Base-by-base conservation (phyloP, 805 yeast species). In the Kodamaea lidongshanica region DNA sequence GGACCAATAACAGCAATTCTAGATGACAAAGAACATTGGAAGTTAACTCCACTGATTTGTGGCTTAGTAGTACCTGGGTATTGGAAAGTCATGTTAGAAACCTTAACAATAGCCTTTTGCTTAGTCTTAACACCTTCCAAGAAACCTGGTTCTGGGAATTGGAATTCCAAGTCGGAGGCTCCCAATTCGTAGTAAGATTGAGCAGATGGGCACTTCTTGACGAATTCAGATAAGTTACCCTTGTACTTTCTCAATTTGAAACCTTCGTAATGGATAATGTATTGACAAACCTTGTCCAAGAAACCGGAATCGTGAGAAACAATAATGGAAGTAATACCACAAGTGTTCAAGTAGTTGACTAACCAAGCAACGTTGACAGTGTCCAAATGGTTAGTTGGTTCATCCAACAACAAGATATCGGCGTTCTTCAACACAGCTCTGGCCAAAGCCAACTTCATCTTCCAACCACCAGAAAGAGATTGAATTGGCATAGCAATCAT, bases 1-100 rank as follows among this genome's bases (percentile, higher is more conserved):
- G 98, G 98, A 70, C 98, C 98, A 74, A 92, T 89, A 65, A 92
- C 97, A 53, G 98, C 98, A 84, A 92, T 92, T 82, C 98, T 89
- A 27, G 98, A 89, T 42, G 97, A 89, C 61, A 92, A 76, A 45
- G 98, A 92, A 78, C 96, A 87, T 77, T 92, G 97, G 96, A 92
- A 92, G 67, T 80, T 79, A 52, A 92, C 79, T 70, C 84, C 87
- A 38, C 61, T 41, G 54, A 92, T 74, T 77, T 92, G 98, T 56
- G 98, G 98, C 73, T 84, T 87, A 51, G 82, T 38, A 49, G 98
- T 89, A 77, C 98, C 98, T 67, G 95, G 95, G 75, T 92, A 92
- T 79, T 89, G 97, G 96, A 92, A 92, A 54, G 94, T 62, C 95
- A 92, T 88, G 77, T 84, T 77, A 44, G 85, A 72, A 48, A 92